Conservation (phyloP, 2,329 filamentous ascomycete genomes). For the Cercospora sp. region DNA sequence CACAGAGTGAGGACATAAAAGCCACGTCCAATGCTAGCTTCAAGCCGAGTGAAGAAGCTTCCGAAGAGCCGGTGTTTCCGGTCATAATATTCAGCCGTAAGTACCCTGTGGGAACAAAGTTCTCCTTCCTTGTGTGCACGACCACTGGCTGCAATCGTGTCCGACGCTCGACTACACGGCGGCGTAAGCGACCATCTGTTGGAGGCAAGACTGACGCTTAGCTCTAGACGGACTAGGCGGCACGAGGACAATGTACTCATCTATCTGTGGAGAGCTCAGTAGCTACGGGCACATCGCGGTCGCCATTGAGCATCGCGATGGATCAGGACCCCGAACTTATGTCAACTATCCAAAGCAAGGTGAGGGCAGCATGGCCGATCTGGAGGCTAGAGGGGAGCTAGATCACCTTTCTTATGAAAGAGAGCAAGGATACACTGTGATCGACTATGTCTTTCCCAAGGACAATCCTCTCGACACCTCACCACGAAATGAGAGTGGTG, state of each 20-base stretch:
- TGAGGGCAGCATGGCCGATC: constrained; percentile 41
- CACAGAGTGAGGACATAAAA: constrained; percentile 43
- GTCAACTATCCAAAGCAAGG: constrained; percentile 56
- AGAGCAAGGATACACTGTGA: constrained; percentile 32
- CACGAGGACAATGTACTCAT: constrained; percentile 62
- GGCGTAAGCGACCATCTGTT: background rate
- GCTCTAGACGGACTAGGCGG: constrained; percentile 59
- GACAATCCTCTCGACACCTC: constrained; percentile 49
- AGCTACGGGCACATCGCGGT: constrained; percentile 67
- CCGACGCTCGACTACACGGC: background rate
- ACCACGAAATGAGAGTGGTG: constrained; percentile 59
- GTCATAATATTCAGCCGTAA: constrained; percentile 60
- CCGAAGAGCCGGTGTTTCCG: constrained; percentile 55
- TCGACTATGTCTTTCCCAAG: constrained; percentile 62
- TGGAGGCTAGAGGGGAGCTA: constrained; percentile 30
- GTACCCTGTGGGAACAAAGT: background rate
- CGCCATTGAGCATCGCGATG: constrained; percentile 66
- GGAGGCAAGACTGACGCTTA: background rate
- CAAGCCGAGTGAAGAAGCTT: constrained; percentile 39
- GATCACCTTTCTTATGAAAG: constrained; percentile 33
- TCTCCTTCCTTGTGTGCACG: background rate
- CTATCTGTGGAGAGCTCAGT: constrained; percentile 65
- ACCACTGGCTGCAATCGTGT: background rate
- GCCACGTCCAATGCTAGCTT: constrained; percentile 46
- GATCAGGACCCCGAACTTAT: constrained; percentile 61